Evolutionary conservation across 2,329 filamentous ascomycete species (phyloP).

Genomic region (Colletotrichum tropicale): DNA sequence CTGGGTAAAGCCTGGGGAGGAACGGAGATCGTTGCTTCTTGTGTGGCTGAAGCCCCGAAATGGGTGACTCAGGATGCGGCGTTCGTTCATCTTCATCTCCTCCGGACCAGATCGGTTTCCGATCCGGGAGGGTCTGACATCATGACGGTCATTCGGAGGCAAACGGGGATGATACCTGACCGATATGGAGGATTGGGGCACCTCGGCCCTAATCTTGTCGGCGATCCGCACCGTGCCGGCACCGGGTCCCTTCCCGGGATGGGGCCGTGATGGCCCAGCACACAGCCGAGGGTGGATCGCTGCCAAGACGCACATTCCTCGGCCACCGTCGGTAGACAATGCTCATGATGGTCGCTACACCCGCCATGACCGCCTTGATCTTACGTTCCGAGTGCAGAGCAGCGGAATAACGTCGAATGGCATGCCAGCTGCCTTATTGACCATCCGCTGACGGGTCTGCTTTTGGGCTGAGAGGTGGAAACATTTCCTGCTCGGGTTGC

Average conservation of each 20-base stretch:
- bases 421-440: not conserved
- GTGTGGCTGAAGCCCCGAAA: not conserved
- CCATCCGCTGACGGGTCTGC: not conserved
- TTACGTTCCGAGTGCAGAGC: rapidly evolving
- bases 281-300: not conserved
- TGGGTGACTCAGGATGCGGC: not conserved
- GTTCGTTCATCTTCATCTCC: not conserved
- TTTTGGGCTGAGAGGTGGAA: not conserved
- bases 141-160: not conserved
- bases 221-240: not conserved
- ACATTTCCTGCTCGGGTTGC: rapidly evolving
- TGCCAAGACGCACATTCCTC: not conserved
- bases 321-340: not conserved
- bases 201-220: not conserved
- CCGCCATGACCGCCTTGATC: not conserved
- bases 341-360: not conserved
- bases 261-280: not conserved
- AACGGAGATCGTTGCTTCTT: not conserved
- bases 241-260: not conserved
- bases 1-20: not conserved
- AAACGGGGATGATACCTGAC: not conserved
- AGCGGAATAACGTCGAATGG: not conserved
- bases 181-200: not conserved
- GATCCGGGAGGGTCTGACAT: not conserved
- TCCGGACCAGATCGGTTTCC: not conserved